Evolutionary conservation across 148 eudicot genomes (phyloP).

Genomic region (Cornus kousa): DNA sequence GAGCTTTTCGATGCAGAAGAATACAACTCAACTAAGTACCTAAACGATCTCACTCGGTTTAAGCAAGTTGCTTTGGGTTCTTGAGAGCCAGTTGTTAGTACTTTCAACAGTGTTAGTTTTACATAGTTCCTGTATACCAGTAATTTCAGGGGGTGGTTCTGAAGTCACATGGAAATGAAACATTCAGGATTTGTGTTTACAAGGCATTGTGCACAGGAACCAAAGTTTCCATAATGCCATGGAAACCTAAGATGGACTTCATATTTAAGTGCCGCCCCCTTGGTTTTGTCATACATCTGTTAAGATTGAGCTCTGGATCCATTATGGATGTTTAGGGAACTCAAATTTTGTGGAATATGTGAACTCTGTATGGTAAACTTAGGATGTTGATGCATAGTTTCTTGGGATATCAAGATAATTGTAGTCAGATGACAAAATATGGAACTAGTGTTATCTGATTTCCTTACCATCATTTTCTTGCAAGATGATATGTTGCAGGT

Average conservation of each 20-base stretch:
- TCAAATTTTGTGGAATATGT: background rate
- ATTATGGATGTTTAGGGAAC: background rate
- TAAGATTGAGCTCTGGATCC: background rate
- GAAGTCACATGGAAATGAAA: background rate
- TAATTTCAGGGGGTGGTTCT: background rate
- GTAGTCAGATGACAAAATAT: background rate
- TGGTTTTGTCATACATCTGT: background rate
- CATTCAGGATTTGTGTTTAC: background rate
- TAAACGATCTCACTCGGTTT: slow-evolving; percentile 40
- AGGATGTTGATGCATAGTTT: background rate
- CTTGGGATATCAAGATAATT: background rate
- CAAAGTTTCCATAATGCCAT: background rate
- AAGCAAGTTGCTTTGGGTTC: slow-evolving; percentile 49
- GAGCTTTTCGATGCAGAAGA: slow-evolving; percentile 68
- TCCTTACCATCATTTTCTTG: too few relatives aligned
- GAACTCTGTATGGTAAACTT: background rate
- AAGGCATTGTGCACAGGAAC: background rate
- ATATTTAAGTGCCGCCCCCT: background rate
- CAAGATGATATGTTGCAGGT: too few relatives aligned
- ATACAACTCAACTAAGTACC: slow-evolving; percentile 66
- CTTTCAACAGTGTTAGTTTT: background rate
- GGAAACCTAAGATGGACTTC: background rate
- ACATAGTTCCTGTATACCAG: background rate
- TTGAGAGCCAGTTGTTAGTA: background rate
- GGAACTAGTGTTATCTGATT: background rate